Evolutionary conservation across 2,329 filamentous ascomycete genomes (phyloP).

Genomic region (Zalaria sp.): DNA sequence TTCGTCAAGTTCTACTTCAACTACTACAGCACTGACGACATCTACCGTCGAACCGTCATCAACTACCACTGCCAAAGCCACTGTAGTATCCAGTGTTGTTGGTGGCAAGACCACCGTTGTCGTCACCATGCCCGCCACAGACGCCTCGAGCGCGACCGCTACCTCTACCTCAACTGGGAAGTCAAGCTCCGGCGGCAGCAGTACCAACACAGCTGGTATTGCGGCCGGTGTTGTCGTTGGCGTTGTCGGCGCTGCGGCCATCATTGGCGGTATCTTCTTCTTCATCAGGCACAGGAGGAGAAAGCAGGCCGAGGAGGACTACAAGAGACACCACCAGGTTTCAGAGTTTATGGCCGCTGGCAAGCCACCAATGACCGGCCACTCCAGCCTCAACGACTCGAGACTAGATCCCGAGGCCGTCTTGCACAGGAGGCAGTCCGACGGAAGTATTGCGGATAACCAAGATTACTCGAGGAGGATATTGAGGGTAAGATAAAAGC

Average conservation of each 20-base stretch:
- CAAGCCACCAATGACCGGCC: conserved; percentile 49
- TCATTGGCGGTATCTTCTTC: conserved; percentile 57
- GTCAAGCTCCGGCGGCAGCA: conserved; percentile 21
- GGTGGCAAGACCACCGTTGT: conserved; percentile 21
- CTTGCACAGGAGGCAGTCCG: conserved; percentile 72
- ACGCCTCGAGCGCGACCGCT: conserved; percentile 23
- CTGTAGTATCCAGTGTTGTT: conserved; percentile 16
- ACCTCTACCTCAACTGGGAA: conserved; percentile 38
- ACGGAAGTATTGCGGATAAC: conserved; percentile 93
- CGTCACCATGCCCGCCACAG: conserved; percentile 15
- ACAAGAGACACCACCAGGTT: conserved; percentile 65
- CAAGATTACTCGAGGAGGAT: conserved; percentile 94
- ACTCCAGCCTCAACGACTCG: conserved; percentile 61
- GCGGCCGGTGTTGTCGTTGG: conserved; percentile 80
- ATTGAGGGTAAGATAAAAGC: conserved; percentile 55
- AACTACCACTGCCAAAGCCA: conserved; percentile 9
- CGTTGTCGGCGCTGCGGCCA: conserved; percentile 52
- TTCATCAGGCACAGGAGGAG: conserved; percentile 63
- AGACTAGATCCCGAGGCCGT: conserved; percentile 74
- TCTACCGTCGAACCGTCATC: neutral
- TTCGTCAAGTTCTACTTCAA: conserved; percentile 9
- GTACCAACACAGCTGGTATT: conserved; percentile 66
- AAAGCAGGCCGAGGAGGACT: conserved; percentile 68
- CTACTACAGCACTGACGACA: conserved; percentile 11
- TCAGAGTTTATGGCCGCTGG: conserved; percentile 53